Evolutionary conservation across 2,329 filamentous ascomycete genomes (phyloP).

Genomic region (Endocalyx cinctus): DNA sequence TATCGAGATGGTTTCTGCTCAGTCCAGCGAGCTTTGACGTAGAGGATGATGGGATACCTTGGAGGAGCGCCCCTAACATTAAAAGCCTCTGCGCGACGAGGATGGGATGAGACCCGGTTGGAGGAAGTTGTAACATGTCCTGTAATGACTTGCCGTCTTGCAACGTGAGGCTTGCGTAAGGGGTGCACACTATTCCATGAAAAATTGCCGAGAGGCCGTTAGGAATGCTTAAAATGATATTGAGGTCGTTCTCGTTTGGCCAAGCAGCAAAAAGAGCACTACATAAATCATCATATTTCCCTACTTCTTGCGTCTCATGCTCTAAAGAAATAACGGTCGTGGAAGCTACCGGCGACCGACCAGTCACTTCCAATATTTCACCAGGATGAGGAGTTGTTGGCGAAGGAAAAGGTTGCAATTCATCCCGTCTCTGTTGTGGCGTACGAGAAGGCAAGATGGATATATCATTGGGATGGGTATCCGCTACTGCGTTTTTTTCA

Average conservation of each 20-base stretch:
- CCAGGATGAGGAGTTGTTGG: too few relatives aligned
- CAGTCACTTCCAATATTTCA: too few relatives aligned
- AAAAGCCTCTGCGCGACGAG: neutral
- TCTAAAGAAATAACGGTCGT: neutral
- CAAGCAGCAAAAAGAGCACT: constrained; percentile 31
- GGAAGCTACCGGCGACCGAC: too few relatives aligned
- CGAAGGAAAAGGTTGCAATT: too few relatives aligned
- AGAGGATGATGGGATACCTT: constrained; percentile 21
- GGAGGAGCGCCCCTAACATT: constrained; percentile 24
- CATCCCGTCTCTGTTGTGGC: too few relatives aligned
- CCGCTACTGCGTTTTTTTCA: too few relatives aligned
- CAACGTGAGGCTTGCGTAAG: constrained; percentile 18
- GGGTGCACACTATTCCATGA: constrained; percentile 31
- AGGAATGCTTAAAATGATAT: constrained; percentile 28
- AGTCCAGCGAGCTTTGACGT: constrained; percentile 3
- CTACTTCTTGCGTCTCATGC: constrained; percentile 3
- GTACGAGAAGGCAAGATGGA: too few relatives aligned
- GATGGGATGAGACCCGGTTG: constrained; percentile 19
- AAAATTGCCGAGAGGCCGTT: constrained; percentile 27
- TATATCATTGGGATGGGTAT: too few relatives aligned
- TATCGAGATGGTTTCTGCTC: constrained; percentile 3
- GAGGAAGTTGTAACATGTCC: constrained; percentile 28
- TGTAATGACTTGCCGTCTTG: constrained; percentile 16
- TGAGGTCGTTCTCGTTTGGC: constrained; percentile 34
- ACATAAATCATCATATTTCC: constrained; percentile 20